Percentiles rank a stretch among this genome's conserved stretches.
Conservation (phyloP, 805 yeast genomes). For the Saturnispora galanensis region DNA sequence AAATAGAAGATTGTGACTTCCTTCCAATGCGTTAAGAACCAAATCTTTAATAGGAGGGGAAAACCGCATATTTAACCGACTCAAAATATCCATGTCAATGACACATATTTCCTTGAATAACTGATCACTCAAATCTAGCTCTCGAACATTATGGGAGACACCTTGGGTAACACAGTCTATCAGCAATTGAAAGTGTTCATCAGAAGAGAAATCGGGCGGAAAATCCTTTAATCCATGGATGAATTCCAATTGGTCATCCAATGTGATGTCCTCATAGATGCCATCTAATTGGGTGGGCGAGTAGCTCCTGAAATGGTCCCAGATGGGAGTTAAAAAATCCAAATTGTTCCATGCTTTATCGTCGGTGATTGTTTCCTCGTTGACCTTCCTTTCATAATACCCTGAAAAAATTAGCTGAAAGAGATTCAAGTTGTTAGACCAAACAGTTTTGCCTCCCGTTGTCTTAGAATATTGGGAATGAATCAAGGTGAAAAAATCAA, state of each 20-base stretch:
- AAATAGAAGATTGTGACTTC: constrained; percentile 27
- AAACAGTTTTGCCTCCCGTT: constrained; percentile 14
- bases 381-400: constrained; percentile 12
- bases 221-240: constrained; percentile 11
- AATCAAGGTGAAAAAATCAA: constrained; percentile 22
- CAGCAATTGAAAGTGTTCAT: constrained; percentile 9
- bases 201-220: constrained; percentile 5
- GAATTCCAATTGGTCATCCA: constrained; percentile 20
- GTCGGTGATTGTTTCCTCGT: constrained; percentile 6
- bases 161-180: constrained; percentile 14
- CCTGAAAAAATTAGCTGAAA: constrained; percentile 20
- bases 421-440: constrained; percentile 24
- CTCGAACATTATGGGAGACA: constrained; percentile 15
- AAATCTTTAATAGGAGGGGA: constrained; percentile 36
- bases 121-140: constrained; percentile 19
- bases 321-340: constrained; percentile 19
- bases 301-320: constrained; percentile 10
- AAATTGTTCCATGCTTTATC: constrained; percentile 7
- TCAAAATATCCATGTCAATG: constrained; percentile 23
- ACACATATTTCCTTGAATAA: constrained; percentile 35
- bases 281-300: constrained; percentile 11
- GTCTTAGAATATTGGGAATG: constrained; percentile 19
- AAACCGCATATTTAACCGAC: constrained; percentile 25
- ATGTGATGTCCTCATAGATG: constrained; percentile 16
- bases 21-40: constrained; percentile 31